Base-by-base conservation (phyloP, 805 yeast species). In the Ogataea henricii region DNA sequence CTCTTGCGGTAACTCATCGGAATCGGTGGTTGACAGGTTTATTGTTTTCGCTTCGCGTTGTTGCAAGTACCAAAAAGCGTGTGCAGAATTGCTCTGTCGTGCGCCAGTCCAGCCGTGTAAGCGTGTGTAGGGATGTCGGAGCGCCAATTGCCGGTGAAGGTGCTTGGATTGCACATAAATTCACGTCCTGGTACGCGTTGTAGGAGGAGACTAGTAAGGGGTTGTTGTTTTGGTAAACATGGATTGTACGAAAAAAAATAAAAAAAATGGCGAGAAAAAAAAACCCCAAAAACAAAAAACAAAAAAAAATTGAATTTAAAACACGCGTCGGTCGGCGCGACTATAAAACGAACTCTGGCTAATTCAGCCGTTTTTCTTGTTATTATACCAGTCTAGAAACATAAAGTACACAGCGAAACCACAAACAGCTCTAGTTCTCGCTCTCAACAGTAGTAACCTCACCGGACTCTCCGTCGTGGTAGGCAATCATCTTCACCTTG, bases 401-500 rank as follows among this genome's bases (percentile, higher is more conserved):
- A 25, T 38, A 38, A 38, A 38, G 25, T 38, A 38, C 41, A 38
- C 32, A 21, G 14, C 9, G 4, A 20, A 27, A 27, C 26, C 6
- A 23, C 6, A 5, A 20, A 17, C 38, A 35, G 25, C 43, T 22
- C 26, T 23, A 9, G 16, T 20, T 23, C 34, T 14, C 17, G 16
- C 30, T n/a, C 34, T 32, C 27, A 29, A 54, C 35, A 4, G 29
- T 27, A n/a, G 45, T 48, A 10, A 64, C 68, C 41, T 63, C 68
- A 46, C 54, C 58, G 6, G 65, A 51, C 49, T 88, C 89, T 49
- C 78, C 83, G 65, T 86, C 83, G 65, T 87, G 92, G 67, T 78
- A 88, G 16, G 94, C 97, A 58, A 83, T 70, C 53, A 87, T 71
- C 59, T 81, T 78, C 44, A 94, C 95, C 68, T 83, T 89, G 71